Evolutionary conservation across 164 flowering plant species (phyloP), one percentile per base, ranked within the genome.

Genomic region (Magnolia changhungtana): DNA sequence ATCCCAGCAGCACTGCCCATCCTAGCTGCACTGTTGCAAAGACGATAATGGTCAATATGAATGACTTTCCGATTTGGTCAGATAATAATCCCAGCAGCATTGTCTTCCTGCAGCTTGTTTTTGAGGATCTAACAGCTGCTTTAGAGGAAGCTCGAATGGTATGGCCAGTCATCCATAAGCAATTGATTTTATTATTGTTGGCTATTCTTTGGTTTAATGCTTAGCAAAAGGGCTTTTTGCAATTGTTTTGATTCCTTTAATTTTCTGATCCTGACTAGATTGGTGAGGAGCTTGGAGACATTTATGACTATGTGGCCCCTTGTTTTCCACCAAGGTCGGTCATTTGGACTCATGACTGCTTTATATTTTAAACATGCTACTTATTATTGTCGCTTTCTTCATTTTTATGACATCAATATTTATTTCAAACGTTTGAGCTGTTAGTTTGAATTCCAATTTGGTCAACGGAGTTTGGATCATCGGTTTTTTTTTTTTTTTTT

Each of bases 311-410:
- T 81, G 98, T 94, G 72, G 99, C 99, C 77, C 99, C 99, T 69
- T 96, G 99, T 86, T 96, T 96, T 84, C 98, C 98, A 83, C 99
- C 99, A 84, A 96, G 99, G 99, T 96, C 81, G 71, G 90, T 73
- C 55, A 61, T 58, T 71, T 51, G 31, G 20, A 20, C 45, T 63
- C 31, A 55, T 24, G 45, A n/a, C 31, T 71, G 23, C 27, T 63
- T 37, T 50, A 61, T 27, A 18, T 8, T 21, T 37, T 61, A 14
- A 51, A 11, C 9, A 23, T 52, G 3, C 50, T 24, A 8, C 50
- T 59, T 69, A 16, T 50, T 9, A 27, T 29, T 29, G 29, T 52
- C 37, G 10, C 52, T 50, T 63, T 68, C 37, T 51, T 2, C 59
- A 63, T 20, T 49, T 65, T 23, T 18, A 14, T 75, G 7, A 50